phyloP scores from a whole-genome alignment of 257 asterid species.

The Solanum piurae region DNA sequence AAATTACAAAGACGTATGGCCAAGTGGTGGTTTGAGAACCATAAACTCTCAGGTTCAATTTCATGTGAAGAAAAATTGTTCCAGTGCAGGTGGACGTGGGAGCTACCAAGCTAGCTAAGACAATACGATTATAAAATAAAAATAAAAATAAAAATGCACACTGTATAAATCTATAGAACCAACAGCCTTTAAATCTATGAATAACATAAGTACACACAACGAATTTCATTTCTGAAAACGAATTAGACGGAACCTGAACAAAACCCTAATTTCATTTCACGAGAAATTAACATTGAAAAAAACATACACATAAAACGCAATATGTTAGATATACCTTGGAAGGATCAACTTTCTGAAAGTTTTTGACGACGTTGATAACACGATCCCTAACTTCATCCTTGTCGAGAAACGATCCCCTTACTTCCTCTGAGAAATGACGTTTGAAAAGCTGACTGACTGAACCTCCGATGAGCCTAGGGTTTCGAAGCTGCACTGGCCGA shows the following conservation, averaged over 20 bases:
- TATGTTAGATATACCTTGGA: background rate
- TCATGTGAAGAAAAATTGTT: background rate
- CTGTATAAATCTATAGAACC: background rate
- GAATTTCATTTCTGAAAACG: background rate
- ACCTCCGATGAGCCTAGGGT: background rate
- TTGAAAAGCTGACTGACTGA: background rate
- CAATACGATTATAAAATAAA: background rate
- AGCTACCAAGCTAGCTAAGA: background rate
- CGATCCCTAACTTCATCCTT: conserved; percentile 3
- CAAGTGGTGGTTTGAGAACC: background rate
- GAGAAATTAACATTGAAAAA: background rate
- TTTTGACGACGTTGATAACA: background rate
- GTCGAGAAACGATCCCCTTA: background rate
- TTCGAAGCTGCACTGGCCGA: background rate
- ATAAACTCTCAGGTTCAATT: background rate
- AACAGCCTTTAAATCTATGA: background rate
- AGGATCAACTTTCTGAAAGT: background rate
- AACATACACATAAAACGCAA: background rate
- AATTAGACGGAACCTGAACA: background rate
- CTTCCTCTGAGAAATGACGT: background rate
- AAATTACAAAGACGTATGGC: background rate
- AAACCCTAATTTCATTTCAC: background rate
- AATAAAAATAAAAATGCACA: background rate
- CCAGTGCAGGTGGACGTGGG: background rate
- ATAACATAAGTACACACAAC: background rate